Base-by-base conservation (phyloP, 148 eudicot genomes). In the Dianthus caryophyllus region DNA sequence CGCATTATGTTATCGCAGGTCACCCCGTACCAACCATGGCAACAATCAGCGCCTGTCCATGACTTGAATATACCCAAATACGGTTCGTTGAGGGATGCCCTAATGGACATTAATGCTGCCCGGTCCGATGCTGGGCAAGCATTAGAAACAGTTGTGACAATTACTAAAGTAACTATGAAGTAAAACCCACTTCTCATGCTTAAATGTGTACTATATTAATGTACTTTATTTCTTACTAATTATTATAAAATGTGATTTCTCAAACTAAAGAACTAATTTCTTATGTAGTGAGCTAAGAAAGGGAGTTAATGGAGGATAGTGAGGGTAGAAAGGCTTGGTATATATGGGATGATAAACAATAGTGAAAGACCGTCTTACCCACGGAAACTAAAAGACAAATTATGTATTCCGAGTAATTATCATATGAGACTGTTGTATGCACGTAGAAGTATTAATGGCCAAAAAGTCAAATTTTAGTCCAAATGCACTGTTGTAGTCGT, bases 31-130 rank as follows among this genome's bases (percentile, higher is more conserved):
- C 98, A 93, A 55, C 82, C 73, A 56, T 72, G 70, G 77, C 96
- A 93, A 51, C 98, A 93, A 64, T 93, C 87, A 18, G 60, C 7
- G 46, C 95, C 96, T n/a, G 77, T 83, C 98, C 98, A 93, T 24
- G 95, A 72, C 66, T 82, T 79, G 77, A 93, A 90, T 1, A 93
- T 83, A 71, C 94, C 94, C 16, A 92, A 61, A 75, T 82, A 36
- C 13, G 92, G 85, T 65, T 93, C 98, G 55, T 71, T 69, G 0
- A 93, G 83, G 76, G 77, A 77, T 0, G 85, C 73, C 56, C 68
- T 84, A 55, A 93, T 68, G 53, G 88, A 75, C 5, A 93, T 70
- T 31, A 93, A 78, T 2, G 98, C 96, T 16, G 74, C 84, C 81
- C 85, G 84, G 69, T 93, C 98, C 17, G 95, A 81, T 16, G 90